Conservation (phyloP, 2,329 filamentous ascomycete species). For the Zarea fungicola region DNA sequence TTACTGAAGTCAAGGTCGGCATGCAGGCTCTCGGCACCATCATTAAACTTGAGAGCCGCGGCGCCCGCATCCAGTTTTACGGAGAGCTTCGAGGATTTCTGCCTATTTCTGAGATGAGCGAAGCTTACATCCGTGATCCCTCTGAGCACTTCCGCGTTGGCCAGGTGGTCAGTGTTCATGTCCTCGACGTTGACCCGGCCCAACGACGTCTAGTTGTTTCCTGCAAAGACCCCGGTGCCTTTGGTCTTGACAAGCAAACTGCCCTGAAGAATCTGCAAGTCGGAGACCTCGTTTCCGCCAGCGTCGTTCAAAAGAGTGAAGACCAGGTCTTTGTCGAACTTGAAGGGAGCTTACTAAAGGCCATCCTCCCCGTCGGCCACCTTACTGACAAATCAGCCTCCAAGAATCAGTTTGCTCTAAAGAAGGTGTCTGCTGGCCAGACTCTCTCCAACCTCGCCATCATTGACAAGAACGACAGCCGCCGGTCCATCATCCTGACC, state of each 20-base stretch:
- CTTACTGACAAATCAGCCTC: slow-evolving; percentile 77
- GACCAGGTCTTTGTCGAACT: slow-evolving; percentile 75
- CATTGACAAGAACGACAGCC: slow-evolving; percentile 76
- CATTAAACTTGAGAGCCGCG: slow-evolving; percentile 69
- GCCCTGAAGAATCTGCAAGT: slow-evolving; percentile 66
- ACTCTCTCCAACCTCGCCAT: slow-evolving; percentile 76
- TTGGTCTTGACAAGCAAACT: slow-evolving; percentile 69
- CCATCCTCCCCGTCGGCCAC: slow-evolving; percentile 70
- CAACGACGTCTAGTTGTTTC: slow-evolving; percentile 74
- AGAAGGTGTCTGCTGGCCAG: slow-evolving; percentile 80
- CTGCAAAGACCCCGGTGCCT: slow-evolving; percentile 81
- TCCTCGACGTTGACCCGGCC: slow-evolving; percentile 72
- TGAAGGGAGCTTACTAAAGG: slow-evolving; percentile 67
- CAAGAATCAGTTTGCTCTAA: slow-evolving; percentile 71
- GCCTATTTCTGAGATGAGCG: slow-evolving; percentile 95
- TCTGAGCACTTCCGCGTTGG: slow-evolving; percentile 83
- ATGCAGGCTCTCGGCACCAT: slow-evolving; percentile 82
- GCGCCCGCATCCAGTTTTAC: slow-evolving; percentile 91
- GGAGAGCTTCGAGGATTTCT: slow-evolving; percentile 78
- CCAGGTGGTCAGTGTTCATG: slow-evolving; percentile 86
- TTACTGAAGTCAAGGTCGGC: slow-evolving; percentile 67
- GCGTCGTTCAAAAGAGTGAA: slow-evolving; percentile 74
- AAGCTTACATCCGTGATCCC: slow-evolving; percentile 88
- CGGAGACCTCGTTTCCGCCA: slow-evolving; percentile 71
- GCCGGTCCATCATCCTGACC: slow-evolving; percentile 69